Evolutionary conservation across 2,329 filamentous ascomycete genomes (phyloP).

Genomic region (Penicillium psychrosexuale): DNA sequence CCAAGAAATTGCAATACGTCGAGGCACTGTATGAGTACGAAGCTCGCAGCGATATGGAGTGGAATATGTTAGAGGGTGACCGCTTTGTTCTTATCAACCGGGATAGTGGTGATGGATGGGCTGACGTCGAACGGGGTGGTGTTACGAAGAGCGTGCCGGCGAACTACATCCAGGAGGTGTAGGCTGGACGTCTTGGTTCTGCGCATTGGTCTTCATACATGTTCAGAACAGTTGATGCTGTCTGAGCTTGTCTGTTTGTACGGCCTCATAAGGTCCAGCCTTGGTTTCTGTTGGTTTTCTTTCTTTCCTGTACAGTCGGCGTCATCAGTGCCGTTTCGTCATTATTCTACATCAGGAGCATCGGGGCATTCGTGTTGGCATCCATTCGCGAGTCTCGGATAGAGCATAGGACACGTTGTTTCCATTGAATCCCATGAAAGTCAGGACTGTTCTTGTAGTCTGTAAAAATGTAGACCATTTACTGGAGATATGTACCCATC

Average conservation of each 20-base stretch:
- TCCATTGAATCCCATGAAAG: background rate
- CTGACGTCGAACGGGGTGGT: constrained; percentile 90
- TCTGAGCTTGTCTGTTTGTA: background rate
- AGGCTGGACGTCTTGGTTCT: constrained; percentile 10
- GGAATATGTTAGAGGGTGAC: constrained; percentile 87
- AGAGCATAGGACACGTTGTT: constrained; percentile 6
- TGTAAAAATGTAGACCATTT: background rate
- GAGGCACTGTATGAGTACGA: constrained; percentile 91
- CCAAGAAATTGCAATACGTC: constrained; percentile 91
- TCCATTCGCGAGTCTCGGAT: constrained; percentile 10
- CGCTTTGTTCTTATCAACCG: constrained; percentile 84
- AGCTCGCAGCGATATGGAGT: constrained; percentile 80
- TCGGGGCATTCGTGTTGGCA: constrained; percentile 13
- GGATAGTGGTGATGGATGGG: constrained; percentile 92
- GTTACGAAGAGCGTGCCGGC: constrained; percentile 85
- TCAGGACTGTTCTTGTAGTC: background rate
- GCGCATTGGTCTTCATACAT: constrained; percentile 1
- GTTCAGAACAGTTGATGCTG: background rate
- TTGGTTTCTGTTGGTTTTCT: background rate
- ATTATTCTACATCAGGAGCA: constrained; percentile 22
- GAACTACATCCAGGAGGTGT: constrained; percentile 81
- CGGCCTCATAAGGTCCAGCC: background rate
- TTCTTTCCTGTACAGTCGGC: constrained; percentile 6
- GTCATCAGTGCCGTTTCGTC: constrained; percentile 10
- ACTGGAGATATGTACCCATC: background rate